Percentiles rank a stretch among this genome's conserved stretches.
These are phyloP conservation scores for Flagelloscypha sp. DNA, from an alignment of 768 basidiomycete species.

Conservation along the genomic window DNA sequence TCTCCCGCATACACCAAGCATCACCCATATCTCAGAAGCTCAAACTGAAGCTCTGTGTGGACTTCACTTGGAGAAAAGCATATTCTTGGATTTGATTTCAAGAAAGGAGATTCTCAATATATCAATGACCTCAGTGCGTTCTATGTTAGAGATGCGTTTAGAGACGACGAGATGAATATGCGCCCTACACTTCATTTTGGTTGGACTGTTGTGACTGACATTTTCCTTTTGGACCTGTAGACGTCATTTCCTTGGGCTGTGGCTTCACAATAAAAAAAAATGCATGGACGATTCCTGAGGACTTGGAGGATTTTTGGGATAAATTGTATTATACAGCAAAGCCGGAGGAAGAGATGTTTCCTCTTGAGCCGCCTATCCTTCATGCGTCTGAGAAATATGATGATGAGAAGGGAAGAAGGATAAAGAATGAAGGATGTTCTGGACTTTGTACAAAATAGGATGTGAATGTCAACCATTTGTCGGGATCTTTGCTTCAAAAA, in stretches of 20 bases:
- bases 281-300: slow-evolving; percentile 5
- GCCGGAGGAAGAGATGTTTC: slow-evolving; percentile 4
- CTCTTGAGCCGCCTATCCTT: slow-evolving; percentile 3
- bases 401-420: too few relatives aligned
- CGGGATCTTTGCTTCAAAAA: too few relatives aligned
- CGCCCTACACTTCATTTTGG: neutral
- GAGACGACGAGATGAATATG: slow-evolving; percentile 4
- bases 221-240: neutral
- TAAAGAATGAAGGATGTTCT: too few relatives aligned
- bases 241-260: slow-evolving; percentile 4
- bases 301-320: slow-evolving; percentile 3
- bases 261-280: slow-evolving; percentile 2
- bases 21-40: slow-evolving; percentile 3
- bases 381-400: too few relatives aligned
- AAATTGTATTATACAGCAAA: slow-evolving; percentile 8
- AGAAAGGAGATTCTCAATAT: slow-evolving; percentile 6
- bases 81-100: neutral
- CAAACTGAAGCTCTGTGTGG: slow-evolving; percentile 5
- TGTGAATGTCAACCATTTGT: too few relatives aligned
- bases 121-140: slow-evolving; percentile 3
- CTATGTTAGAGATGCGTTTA: slow-evolving; percentile 2
- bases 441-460: too few relatives aligned
- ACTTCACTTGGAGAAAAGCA: slow-evolving; percentile 3
- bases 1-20: slow-evolving; percentile 1
- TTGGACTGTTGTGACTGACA: too few relatives aligned